These are phyloP conservation scores for Truncatella angustata DNA, from an alignment of 2,329 filamentous ascomycete species.

Conservation along the genomic window DNA sequence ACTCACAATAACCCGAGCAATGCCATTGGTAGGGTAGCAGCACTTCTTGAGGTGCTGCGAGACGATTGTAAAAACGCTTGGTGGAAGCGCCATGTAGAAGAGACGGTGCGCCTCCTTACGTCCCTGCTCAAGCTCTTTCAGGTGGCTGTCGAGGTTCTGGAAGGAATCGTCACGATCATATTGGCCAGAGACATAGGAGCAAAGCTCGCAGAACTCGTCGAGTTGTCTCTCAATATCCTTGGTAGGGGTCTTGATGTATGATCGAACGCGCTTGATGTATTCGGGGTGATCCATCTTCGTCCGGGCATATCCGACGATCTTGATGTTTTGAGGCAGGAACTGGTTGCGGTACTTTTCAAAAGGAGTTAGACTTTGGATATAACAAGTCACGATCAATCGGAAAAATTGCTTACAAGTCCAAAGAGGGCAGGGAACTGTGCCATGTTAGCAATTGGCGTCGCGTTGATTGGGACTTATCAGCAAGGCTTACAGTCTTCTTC, in stretches of 20 bases:
- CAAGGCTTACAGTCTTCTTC: conserved; percentile 89
- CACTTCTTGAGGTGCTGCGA: conserved; percentile 96
- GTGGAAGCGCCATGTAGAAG: conserved; percentile 99
- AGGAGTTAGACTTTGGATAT: not conserved
- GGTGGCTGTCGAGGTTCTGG: conserved; percentile 77
- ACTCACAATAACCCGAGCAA: conserved; percentile 89
- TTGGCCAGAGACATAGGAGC: conserved; percentile 93
- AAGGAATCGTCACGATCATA: conserved; percentile 98
- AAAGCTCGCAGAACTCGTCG: conserved; percentile 81
- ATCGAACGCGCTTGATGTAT: conserved; percentile 90
- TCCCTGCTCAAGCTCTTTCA: conserved; percentile 80
- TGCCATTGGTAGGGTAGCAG: conserved; percentile 89
- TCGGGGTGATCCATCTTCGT: conserved; percentile 99
- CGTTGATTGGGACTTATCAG: conserved; percentile 25
- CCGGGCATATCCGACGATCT: conserved; percentile 96
- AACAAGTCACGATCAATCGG: not conserved
- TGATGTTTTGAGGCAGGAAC: conserved; percentile 95
- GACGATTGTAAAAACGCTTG: conserved; percentile 96
- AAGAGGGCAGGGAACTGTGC: conserved; percentile 90
- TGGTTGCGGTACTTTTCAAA: conserved; percentile 84
- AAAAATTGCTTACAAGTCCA: conserved; percentile 73
- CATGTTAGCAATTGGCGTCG: conserved; percentile 25
- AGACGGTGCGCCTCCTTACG: conserved; percentile 83
- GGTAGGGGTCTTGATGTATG: conserved; percentile 97
- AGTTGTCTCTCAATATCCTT: conserved; percentile 97